Percentiles rank a stretch among this genome's conserved stretches.
Evolutionary conservation across 345 rosid species (phyloP).

Genomic region (Turritis glabra): DNA sequence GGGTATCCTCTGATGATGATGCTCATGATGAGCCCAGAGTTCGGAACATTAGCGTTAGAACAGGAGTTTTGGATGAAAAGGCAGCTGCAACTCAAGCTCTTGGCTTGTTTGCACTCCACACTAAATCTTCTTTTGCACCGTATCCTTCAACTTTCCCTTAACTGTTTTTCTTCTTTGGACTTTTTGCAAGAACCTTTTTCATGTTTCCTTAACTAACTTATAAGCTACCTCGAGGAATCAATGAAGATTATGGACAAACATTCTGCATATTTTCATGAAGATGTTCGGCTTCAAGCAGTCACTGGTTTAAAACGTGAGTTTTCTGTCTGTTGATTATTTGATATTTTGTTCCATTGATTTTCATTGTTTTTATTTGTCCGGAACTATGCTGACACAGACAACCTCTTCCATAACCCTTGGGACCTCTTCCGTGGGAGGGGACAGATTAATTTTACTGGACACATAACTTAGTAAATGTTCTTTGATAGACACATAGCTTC

Average conservation of each 20-base stretch:
- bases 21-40: constrained; percentile 95
- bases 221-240: constrained; percentile 91
- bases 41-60: constrained; percentile 92
- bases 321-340: constrained; percentile 7
- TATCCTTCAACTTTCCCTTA: constrained; percentile 56
- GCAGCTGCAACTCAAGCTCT: constrained; percentile 99
- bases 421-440: constrained; percentile 11
- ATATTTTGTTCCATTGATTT: constrained; percentile 19
- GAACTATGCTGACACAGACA: constrained; percentile 1
- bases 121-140: constrained; percentile 79
- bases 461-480: constrained; percentile 1
- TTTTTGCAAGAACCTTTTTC: constrained; percentile 12
- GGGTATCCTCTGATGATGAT: constrained; percentile 98
- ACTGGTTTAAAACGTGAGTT: constrained; percentile 82
- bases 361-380: background rate
- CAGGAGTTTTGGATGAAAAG: constrained; percentile 98
- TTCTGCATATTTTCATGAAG: constrained; percentile 95
- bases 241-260: constrained; percentile 79
- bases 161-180: background rate
- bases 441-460: background rate
- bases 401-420: constrained; percentile 11
- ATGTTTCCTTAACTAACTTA: constrained; percentile 51
- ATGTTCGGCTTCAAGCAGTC: constrained; percentile 95
- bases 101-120: constrained; percentile 94
- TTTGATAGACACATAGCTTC: constrained; percentile 9